These are phyloP conservation scores for Harringtonia lauricola DNA, from an alignment of 2,329 filamentous ascomycete genomes.

Conservation along the genomic window DNA sequence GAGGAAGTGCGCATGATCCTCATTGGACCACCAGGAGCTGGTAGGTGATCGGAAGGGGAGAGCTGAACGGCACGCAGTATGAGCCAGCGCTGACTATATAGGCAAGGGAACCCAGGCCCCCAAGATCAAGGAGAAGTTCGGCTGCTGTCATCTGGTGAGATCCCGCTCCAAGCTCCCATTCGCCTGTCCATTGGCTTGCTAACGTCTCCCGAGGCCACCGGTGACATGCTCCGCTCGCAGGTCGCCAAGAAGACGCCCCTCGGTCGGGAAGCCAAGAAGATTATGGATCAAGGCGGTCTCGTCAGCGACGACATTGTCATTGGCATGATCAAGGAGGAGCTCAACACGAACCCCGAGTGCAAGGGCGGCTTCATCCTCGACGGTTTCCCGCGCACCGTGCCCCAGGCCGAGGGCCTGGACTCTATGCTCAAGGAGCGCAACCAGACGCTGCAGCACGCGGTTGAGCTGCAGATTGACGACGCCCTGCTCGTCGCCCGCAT, in stretches of 20 bases:
- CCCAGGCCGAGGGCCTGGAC: conserved; percentile 90
- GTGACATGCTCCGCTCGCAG: conserved; percentile 97
- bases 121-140: conserved; percentile 96
- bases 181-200: conserved; percentile 1
- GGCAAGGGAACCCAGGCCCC: conserved; percentile 98
- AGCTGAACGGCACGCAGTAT: too few species aligned
- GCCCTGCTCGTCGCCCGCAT: conserved; percentile 87
- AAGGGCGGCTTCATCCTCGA: conserved; percentile 98
- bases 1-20: conserved; percentile 88
- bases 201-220: conserved; percentile 59
- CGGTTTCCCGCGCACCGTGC: conserved; percentile 93
- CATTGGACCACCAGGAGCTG: conserved; percentile 94
- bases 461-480: conserved; percentile 97
- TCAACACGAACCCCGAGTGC: conserved; percentile 90
- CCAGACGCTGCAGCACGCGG: conserved; percentile 83
- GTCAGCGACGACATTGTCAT: conserved; percentile 99
- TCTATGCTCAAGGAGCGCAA: conserved; percentile 71
- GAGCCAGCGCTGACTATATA: conserved; percentile 31
- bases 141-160: conserved; percentile 88
- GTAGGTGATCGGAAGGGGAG: conserved; percentile 54
- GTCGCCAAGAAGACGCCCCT: conserved; percentile 95
- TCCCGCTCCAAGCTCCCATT: conserved; percentile 21
- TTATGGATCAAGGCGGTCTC: conserved; percentile 96
- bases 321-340: conserved; percentile 98
- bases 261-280: conserved; percentile 97